Percentiles rank a stretch among this genome's conserved stretches.
Evolutionary conservation across 176 grass and related monocot species (phyloP).

Genomic region (Guadua angustifolia): DNA sequence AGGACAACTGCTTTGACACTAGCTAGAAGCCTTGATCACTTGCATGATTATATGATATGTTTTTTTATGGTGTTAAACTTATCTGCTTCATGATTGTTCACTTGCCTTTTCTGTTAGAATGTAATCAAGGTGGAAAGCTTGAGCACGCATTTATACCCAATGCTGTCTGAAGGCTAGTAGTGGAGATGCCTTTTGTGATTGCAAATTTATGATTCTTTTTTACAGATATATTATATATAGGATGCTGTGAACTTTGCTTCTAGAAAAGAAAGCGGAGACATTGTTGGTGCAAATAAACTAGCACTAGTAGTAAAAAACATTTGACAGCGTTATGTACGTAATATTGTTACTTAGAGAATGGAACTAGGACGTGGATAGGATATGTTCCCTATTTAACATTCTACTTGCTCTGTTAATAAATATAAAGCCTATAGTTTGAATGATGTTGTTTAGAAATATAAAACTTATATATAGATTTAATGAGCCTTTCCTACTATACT

Average conservation of each 20-base stretch:
- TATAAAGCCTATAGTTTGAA: no score
- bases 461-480: no score
- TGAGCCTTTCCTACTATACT: no score
- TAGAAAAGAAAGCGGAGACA: constrained; percentile 18
- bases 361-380: neutral
- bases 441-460: no score
- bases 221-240: neutral
- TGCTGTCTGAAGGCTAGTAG: neutral
- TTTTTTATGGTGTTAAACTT: constrained; percentile 35
- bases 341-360: no score
- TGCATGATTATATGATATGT: constrained; percentile 30
- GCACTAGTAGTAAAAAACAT: neutral
- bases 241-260: constrained; percentile 3
- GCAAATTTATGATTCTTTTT: neutral
- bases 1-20: constrained; percentile 34
- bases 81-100: constrained; percentile 45
- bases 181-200: constrained; percentile 35
- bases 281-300: constrained; percentile 35
- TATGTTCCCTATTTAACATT: neutral
- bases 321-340: no score
- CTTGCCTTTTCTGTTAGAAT: constrained; percentile 34
- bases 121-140: constrained; percentile 31
- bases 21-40: neutral
- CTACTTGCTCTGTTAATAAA: no score
- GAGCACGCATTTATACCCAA: constrained; percentile 1